Evolutionary conservation across 2,329 filamentous ascomycete genomes (phyloP).

Genomic region (Sarocladium strictum): DNA sequence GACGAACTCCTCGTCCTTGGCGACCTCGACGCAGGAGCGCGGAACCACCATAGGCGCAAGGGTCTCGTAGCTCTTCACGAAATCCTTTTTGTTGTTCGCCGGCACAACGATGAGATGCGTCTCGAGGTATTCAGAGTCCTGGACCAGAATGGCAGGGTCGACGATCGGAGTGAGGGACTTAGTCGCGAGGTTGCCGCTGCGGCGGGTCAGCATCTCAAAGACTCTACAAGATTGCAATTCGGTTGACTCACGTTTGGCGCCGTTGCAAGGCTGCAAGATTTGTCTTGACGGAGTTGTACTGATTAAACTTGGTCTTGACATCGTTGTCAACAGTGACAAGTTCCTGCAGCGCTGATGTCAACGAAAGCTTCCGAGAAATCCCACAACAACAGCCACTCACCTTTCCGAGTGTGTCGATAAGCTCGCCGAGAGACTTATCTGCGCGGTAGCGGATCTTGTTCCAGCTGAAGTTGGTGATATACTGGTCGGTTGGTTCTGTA

Average conservation of each 20-base stretch:
- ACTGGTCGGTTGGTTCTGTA: constrained; percentile 90
- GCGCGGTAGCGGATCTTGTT: constrained; percentile 97
- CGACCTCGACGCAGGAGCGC: constrained; percentile 72
- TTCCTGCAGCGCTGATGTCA: constrained; percentile 51
- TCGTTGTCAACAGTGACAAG: constrained; percentile 90
- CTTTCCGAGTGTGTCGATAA: constrained; percentile 86
- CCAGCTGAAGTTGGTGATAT: constrained; percentile 84
- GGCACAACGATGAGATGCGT: constrained; percentile 92
- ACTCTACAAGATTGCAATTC: too few species aligned
- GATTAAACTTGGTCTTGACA: constrained; percentile 87
- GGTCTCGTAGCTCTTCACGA: constrained; percentile 83
- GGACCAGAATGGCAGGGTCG: constrained; percentile 71
- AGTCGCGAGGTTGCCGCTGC: constrained; percentile 83
- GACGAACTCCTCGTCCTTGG: constrained; percentile 82
- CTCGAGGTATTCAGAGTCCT: constrained; percentile 93
- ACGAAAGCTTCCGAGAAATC: not conserved
- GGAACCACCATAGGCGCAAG: constrained; percentile 89
- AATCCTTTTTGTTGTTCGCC: constrained; percentile 74
- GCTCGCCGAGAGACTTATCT: constrained; percentile 81
- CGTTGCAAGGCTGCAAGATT: constrained; percentile 76
- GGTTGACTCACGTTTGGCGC: constrained; percentile 67
- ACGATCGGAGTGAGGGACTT: constrained; percentile 90
- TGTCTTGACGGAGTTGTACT: constrained; percentile 89
- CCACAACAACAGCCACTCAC: constrained; percentile 34
- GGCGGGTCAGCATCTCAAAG: not conserved